Percentiles rank a stretch among this genome's conserved stretches.
Conservation (phyloP, 257 asterid genomes). For the Solanum virginianum region DNA sequence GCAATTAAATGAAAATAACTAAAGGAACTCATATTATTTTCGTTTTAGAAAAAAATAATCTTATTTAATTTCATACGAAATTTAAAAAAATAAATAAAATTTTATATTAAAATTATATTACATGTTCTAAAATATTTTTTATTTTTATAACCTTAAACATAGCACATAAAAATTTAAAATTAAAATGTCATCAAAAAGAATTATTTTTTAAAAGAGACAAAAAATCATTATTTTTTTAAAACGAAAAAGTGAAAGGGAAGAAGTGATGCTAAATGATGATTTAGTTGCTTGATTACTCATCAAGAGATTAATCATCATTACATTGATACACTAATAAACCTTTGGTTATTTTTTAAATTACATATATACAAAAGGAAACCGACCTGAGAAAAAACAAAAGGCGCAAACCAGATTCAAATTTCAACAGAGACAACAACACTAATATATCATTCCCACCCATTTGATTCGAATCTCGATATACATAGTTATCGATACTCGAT, state of each 20-base stretch:
- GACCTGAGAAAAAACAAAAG: not conserved
- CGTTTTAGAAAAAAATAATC: no score
- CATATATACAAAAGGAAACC: not conserved
- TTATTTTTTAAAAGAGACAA: no score
- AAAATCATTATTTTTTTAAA: not conserved
- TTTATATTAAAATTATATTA: no score
- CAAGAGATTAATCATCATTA: not conserved
- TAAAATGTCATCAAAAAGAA: no score
- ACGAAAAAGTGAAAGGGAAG: not conserved
- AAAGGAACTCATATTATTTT: not conserved
- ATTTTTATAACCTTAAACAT: no score
- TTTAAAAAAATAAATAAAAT: no score
- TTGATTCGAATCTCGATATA: not conserved
- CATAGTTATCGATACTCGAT: not conserved
- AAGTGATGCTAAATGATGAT: not conserved
- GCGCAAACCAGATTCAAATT: not conserved
- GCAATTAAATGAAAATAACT: not conserved
- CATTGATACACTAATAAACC: not conserved
- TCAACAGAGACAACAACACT: not conserved
- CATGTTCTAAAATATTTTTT: fast-evolving
- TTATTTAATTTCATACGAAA: no score
- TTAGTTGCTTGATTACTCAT: not conserved
- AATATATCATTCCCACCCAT: not conserved
- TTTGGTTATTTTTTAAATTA: not conserved
- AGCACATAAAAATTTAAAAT: no score